Conservation (phyloP, 2,329 filamentous ascomycete genomes). For the Endoconidiophora laricicola region DNA sequence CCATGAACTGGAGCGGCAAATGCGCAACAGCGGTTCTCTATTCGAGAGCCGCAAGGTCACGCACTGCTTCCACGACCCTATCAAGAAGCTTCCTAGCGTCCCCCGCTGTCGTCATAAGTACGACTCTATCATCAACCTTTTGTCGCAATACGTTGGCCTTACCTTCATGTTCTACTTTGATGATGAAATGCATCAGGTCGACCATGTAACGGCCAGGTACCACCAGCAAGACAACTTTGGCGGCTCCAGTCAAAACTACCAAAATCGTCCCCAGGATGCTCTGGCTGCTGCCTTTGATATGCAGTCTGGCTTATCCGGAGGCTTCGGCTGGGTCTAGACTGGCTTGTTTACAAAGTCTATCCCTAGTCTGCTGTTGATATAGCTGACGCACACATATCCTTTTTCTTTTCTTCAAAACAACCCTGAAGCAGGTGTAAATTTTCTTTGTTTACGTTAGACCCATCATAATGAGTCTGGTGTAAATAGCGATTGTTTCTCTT, state of each 20-base stretch:
- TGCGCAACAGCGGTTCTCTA: slow-evolving; percentile 22
- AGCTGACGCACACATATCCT: too few species aligned
- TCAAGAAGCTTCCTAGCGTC: slow-evolving; percentile 28
- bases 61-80: slow-evolving; percentile 27
- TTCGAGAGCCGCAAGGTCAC: slow-evolving; percentile 23
- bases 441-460: too few species aligned
- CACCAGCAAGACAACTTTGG: not conserved
- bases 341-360: too few species aligned
- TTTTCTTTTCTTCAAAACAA: not conserved
- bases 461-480: too few species aligned
- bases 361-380: not conserved
- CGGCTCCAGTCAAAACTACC: not conserved
- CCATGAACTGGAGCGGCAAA: slow-evolving; percentile 23
- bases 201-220: slow-evolving; percentile 19
- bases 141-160: slow-evolving; percentile 24
- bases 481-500: not conserved
- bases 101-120: slow-evolving; percentile 28
- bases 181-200: slow-evolving; percentile 26
- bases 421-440: too few species aligned
- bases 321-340: not conserved
- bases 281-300: slow-evolving; percentile 1
- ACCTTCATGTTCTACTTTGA: slow-evolving; percentile 27
- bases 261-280: not conserved
- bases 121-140: slow-evolving; percentile 22
- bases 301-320: slow-evolving; percentile 1